Evolutionary conservation across 2,329 filamentous ascomycete species (phyloP).

Genomic region (Colletotrichum sp.): DNA sequence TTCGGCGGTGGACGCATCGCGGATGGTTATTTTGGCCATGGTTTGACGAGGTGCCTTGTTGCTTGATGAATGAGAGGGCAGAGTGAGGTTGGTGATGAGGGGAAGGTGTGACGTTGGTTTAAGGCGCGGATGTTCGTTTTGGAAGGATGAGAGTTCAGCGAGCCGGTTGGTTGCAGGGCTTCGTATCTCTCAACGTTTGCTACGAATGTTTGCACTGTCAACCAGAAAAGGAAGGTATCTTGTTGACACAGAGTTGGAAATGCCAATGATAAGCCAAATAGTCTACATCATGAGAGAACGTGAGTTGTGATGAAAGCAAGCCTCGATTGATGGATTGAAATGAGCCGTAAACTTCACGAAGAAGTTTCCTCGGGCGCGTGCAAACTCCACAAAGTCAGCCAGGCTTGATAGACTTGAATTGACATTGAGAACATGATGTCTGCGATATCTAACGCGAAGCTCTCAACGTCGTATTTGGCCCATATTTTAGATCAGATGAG

Average conservation of each 20-base stretch:
- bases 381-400: background rate
- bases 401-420: accelerated
- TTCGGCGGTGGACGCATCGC: conserved; percentile 24
- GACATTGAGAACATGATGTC: accelerated
- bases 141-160: background rate
- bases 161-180: background rate
- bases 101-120: background rate
- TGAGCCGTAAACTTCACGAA: background rate
- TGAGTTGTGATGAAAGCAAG: background rate
- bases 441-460: background rate
- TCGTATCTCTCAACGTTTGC: background rate
- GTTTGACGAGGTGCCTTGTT: accelerated
- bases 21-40: conserved; percentile 21
- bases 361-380: background rate
- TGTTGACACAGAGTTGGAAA: no score
- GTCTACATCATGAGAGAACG: background rate
- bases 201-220: background rate
- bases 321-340: accelerated
- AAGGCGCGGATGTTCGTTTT: background rate
- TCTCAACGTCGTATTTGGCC: background rate
- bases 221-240: background rate
- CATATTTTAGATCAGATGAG: background rate
- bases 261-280: no score
- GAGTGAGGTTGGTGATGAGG: background rate
- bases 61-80: accelerated